Evolutionary conservation across 192 early-diverging fungal genomes (phyloP).

Genomic region (Umbelopsis ramanniana): DNA sequence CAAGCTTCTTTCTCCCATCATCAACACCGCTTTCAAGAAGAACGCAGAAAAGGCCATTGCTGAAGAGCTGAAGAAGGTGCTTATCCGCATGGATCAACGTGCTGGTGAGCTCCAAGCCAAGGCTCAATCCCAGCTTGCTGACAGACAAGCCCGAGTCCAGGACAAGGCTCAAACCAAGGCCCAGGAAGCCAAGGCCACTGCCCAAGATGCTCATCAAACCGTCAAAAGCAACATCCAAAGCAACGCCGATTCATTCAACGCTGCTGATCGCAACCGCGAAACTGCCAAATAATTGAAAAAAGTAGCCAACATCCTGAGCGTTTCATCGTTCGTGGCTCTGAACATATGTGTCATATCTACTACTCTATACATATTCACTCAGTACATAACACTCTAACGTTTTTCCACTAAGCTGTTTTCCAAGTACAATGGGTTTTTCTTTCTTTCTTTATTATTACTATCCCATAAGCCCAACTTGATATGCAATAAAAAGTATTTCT

Average conservation of each 20-base stretch:
- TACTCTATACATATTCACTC: no score
- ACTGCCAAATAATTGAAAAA: neutral
- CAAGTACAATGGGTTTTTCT: neutral
- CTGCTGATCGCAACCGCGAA: neutral
- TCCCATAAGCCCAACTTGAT: neutral
- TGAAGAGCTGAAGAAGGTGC: slow-evolving; percentile 7
- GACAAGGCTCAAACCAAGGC: neutral
- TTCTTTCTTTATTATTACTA: neutral
- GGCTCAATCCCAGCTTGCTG: neutral
- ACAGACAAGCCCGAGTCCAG: neutral
- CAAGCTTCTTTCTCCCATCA: slow-evolving; percentile 40
- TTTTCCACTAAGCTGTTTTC: neutral
- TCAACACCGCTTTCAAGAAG: slow-evolving; percentile 30
- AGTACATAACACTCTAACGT: no score
- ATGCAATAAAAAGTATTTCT: no score
- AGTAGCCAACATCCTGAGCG: no score
- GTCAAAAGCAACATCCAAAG: no score
- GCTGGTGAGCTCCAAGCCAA: neutral
- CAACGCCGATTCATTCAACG: neutral
- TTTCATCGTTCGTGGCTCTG: no score
- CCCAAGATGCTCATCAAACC: neutral
- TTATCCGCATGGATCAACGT: slow-evolving; percentile 24
- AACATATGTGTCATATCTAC: no score
- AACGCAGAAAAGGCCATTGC: slow-evolving; percentile 32
- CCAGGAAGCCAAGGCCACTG: neutral